Base-by-base conservation (phyloP, 805 yeast genomes). In the Starmerella roubikii region DNA sequence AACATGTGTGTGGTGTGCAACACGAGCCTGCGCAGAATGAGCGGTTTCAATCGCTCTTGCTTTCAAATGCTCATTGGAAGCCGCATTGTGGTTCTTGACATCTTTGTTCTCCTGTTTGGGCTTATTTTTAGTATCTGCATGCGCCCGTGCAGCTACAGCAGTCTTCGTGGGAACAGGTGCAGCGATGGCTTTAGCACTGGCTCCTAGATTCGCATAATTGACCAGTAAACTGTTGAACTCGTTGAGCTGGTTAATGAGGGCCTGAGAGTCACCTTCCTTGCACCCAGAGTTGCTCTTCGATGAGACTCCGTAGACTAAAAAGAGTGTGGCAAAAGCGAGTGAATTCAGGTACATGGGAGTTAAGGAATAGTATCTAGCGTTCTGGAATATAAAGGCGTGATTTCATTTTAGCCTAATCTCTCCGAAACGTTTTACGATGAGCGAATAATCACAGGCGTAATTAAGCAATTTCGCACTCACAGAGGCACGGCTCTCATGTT, bases 121-220 rank as follows among this genome's bases (percentile, higher is more conserved):
- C 10, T 8, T 22, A 22, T 22, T 10, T 10, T 22, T 22, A 22
- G 7, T 22, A 22, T 22, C 10, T 10, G 10, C 10, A 22, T 22
- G 10, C 7, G 24, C 24, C 24, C 24, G 24, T 22, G 24, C 10
- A 8, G 24, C 24, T 10, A 22, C 10, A 22, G 24, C 24, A 22
- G 7, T 22, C 10, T 22, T 22, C 24, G 24, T 22, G 10, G 24
- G 24, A 8, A 10, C 24, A 10, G 24, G 24, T 22, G 30, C 37
- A 12, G 28, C 33, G 12, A 33, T 4, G 7, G 24, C 24, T 22
- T 22, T 22, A 15, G 23, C 33, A n/a, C 27, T 40, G 34, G 26
- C 25, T 11, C 44, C 44, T 10, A 41, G 24, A 18, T 15, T 25
- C 3, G 44, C 44, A 17, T 37, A 41, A 18, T 15, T 20, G 18